Base-by-base conservation (phyloP, 768 basidiomycete species). In the Collybiopsis luxurians region DNA sequence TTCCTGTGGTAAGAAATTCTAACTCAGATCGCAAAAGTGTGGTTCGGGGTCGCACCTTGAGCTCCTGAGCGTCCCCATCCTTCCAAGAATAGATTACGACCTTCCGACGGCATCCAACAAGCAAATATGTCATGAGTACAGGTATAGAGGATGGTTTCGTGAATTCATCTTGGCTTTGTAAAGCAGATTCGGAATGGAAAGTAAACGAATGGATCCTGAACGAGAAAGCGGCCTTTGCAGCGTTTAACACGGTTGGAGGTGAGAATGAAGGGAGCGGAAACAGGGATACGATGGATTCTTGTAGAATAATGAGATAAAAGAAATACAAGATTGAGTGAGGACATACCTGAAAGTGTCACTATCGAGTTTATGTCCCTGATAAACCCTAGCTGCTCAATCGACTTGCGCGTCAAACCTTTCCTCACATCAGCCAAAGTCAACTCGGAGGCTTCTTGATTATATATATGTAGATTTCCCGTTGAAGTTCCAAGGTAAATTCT, bases 371-470 rank as follows among this genome's bases (percentile, higher is more conserved):
- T 81, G 62, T 93, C 90, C 60, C 86, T 86, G 60, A 98, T 80
- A 53, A 86, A 89, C 0, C 87, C 92, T 2, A 99, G 75, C 66
- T 95, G 93, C 55, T 98, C 96, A 42, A 99, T 89, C 13, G 90
- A 77, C 64, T 79, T 84, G 61, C 83, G 75, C 26, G 83, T 77
- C 31, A 93, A 67, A 12, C 71, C 75, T 64, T 86, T 87, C 82
- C 80, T 91, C 28, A 79, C 78, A 64, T 92, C 89, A 3, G 86
- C 72, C 1, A 84, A 69, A 38, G 76, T 73, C 0, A 78, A 66
- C 19, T 67, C 73, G 42, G 57, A 27, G 15, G 67, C 59, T 21
- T 76, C 73, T 21, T 81, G 60, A 30, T 71, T 68, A 61, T 85
- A 87, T 44, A 85, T 72, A 40, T 79, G 73, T 46, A 89, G 65